A percentile compares a stretch with the other conserved stretches of the same genome.
phyloP scores from a whole-genome alignment of 805 yeast genomes.

The Candida cerambycidarum region DNA sequence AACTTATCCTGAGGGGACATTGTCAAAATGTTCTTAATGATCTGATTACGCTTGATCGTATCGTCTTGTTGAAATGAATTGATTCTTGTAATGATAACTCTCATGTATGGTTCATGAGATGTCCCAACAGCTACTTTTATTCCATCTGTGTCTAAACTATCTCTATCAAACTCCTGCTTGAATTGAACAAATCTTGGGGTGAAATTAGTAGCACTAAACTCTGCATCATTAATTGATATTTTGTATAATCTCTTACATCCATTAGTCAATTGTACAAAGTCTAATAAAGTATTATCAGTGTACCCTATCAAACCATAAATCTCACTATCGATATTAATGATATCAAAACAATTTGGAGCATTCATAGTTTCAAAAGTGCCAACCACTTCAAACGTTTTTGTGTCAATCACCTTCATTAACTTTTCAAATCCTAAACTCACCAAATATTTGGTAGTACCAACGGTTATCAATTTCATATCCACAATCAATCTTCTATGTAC shows the following conservation, averaged over 20 bases:
- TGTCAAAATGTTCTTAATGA: slow-evolving; percentile 37
- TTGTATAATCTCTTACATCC: slow-evolving; percentile 31
- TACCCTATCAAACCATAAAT: slow-evolving; percentile 56
- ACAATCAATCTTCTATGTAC: slow-evolving; percentile 38
- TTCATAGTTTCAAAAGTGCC: slow-evolving; percentile 39
- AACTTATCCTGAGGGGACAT: slow-evolving; percentile 69
- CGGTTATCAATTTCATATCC: slow-evolving; percentile 30
- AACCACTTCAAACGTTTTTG: slow-evolving; percentile 13
- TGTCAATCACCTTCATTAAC: slow-evolving; percentile 28
- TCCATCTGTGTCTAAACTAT: slow-evolving; percentile 8
- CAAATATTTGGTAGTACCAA: slow-evolving; percentile 32
- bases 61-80: slow-evolving; percentile 23
- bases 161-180: too few relatives aligned
- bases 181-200: slow-evolving; percentile 46
- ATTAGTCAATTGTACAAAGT: slow-evolving; percentile 18
- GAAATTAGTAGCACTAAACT: slow-evolving; percentile 64
- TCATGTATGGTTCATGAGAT: slow-evolving; percentile 74
- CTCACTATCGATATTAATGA: slow-evolving; percentile 21
- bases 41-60: slow-evolving; percentile 26
- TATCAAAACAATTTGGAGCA: slow-evolving; percentile 53
- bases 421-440: slow-evolving; percentile 65
- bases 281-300: slow-evolving; percentile 57
- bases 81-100: slow-evolving; percentile 56
- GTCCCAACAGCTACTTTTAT: slow-evolving; percentile 62
- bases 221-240: slow-evolving; percentile 70